Conservation (phyloP, 2,329 filamentous ascomycete genomes). For the Cryphonectria japonica region DNA sequence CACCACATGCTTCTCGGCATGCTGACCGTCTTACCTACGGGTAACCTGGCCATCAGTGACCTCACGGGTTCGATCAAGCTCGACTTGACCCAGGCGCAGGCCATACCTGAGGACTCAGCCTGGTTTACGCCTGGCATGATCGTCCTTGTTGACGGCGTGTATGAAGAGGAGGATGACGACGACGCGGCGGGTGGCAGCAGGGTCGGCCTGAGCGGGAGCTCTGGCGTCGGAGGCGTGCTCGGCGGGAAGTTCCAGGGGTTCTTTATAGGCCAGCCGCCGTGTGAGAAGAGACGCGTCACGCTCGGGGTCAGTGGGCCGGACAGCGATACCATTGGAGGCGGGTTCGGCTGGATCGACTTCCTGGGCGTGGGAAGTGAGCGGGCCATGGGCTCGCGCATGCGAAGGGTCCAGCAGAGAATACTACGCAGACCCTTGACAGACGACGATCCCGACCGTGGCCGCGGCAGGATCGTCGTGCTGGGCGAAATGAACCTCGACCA, state of each 20-base stretch:
- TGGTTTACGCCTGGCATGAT: constrained; percentile 98
- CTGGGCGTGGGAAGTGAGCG: constrained; percentile 88
- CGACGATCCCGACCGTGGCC: constrained; percentile 40
- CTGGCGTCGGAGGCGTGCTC: constrained; percentile 85
- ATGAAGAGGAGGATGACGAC: constrained; percentile 87
- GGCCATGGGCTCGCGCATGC: constrained; percentile 81
- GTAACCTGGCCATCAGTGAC: constrained; percentile 81
- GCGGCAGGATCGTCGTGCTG: constrained; percentile 70
- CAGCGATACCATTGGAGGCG: constrained; percentile 70
- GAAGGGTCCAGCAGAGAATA: constrained; percentile 73
- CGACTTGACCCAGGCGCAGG: constrained; percentile 78
- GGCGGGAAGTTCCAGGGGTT: constrained; percentile 92
- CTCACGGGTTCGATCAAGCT: constrained; percentile 85
- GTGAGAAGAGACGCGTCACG: constrained; percentile 80
- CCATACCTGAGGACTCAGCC: constrained; percentile 81
- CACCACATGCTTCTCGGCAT: constrained; percentile 87
- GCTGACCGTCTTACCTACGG: constrained; percentile 78
- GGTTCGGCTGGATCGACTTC: constrained; percentile 98
- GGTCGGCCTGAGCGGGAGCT: constrained; percentile 69
- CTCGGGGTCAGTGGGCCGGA: constrained; percentile 70
- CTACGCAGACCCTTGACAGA: constrained; percentile 49
- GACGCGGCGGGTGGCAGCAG: constrained; percentile 62
- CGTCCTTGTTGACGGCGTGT: constrained; percentile 91
- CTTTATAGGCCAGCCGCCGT: constrained; percentile 88
- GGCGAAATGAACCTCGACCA: constrained; percentile 87